Conservation (phyloP, 768 basidiomycete genomes). For the Dentipellis fragilis region DNA sequence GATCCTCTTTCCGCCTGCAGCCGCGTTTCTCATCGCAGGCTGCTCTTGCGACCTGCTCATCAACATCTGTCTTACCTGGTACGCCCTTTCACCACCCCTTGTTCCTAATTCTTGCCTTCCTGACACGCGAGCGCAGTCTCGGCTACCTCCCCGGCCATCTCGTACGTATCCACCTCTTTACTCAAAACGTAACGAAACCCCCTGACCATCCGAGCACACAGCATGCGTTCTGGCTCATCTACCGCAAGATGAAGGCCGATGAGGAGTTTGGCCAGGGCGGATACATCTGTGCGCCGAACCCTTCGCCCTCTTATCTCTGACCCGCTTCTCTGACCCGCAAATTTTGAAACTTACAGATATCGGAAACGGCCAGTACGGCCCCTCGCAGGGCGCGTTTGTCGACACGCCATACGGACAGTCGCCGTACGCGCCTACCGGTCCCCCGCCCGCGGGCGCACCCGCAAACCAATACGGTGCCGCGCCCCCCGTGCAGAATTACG, state of each 20-base stretch:
- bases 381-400: background rate
- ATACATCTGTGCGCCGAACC: slow-evolving; percentile 43
- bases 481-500: background rate
- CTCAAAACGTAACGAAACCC: background rate
- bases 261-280: slow-evolving; percentile 72
- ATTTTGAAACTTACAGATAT: background rate
- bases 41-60: slow-evolving; percentile 84
- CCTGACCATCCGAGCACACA: slow-evolving; percentile 11
- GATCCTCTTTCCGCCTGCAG: slow-evolving; percentile 76
- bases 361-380: slow-evolving; percentile 3
- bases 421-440: background rate
- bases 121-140: slow-evolving; percentile 33
- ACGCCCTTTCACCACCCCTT: slow-evolving; percentile 16
- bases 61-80: slow-evolving; percentile 75
- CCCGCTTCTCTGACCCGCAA: background rate
- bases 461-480: background rate
- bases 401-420: background rate
- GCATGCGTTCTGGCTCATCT: slow-evolving; percentile 88
- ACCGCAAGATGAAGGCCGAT: slow-evolving; percentile 83
- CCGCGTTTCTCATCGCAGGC: slow-evolving; percentile 66
- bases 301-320: background rate
- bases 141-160: slow-evolving; percentile 66
- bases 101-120: background rate
- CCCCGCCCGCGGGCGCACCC: background rate
- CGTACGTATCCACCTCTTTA: slow-evolving; percentile 21